Evolutionary conservation across 2,329 filamentous ascomycete genomes (phyloP).

Genomic region (Diplodia corticola): DNA sequence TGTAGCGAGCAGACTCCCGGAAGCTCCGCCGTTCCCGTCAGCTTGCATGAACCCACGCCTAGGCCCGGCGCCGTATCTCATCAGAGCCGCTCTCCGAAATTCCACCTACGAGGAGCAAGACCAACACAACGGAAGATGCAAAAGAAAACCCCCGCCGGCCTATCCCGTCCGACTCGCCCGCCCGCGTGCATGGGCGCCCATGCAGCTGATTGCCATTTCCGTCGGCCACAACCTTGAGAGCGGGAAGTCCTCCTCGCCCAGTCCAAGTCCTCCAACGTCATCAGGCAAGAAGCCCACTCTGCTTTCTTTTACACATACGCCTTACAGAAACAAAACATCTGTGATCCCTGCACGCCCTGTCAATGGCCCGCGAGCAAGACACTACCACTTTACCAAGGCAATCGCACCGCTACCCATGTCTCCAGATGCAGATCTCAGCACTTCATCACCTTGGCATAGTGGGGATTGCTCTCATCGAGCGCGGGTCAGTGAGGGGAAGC

Average conservation of each 20-base stretch:
- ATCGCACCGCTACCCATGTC: background rate
- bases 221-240: constrained; percentile 2
- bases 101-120: constrained; percentile 5
- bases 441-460: constrained; percentile 12
- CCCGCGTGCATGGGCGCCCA: background rate
- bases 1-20: background rate
- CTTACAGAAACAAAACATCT: constrained; percentile 10
- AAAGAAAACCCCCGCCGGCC: background rate
- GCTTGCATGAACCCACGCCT: background rate
- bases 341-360: constrained; percentile 8
- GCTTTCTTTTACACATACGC: background rate
- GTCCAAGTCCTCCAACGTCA: background rate
- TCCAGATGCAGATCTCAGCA: background rate
- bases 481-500: constrained; percentile 15
- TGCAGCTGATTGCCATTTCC: background rate
- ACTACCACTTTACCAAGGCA: background rate
- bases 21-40: background rate
- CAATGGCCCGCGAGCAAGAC: background rate
- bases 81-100: background rate
- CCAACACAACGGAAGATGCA: background rate
- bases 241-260: background rate
- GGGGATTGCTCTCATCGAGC: constrained; percentile 3
- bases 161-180: background rate
- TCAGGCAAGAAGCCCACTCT: background rate
- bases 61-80: background rate